Percentiles rank a stretch among this genome's conserved stretches.
Evolutionary conservation across 495 filamentous ascomycete genomes (phyloP).

Genomic region (Podospora conica): DNA sequence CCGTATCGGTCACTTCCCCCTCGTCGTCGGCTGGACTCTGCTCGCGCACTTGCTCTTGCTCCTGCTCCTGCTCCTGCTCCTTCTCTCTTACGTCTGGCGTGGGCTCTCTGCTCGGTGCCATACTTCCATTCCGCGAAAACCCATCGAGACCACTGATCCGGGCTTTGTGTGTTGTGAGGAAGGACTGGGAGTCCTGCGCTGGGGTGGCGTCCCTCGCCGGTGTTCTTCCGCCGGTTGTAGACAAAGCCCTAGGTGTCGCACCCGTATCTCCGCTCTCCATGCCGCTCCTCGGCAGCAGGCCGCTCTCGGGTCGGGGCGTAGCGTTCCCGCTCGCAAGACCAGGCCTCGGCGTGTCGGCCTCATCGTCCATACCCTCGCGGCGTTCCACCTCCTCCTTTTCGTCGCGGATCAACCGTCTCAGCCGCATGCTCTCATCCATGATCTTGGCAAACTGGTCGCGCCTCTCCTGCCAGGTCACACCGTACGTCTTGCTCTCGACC

Average conservation of each 20-base stretch:
- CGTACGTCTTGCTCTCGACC: slow-evolving; percentile 75
- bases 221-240: slow-evolving; percentile 53
- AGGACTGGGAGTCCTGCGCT: slow-evolving; percentile 21
- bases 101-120: slow-evolving; percentile 30
- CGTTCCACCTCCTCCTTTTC: slow-evolving; percentile 84
- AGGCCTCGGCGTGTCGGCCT: slow-evolving; percentile 43
- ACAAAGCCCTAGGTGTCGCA: slow-evolving; percentile 44
- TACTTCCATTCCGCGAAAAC: slow-evolving; percentile 39
- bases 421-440: slow-evolving; percentile 81
- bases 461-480: slow-evolving; percentile 76
- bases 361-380: slow-evolving; percentile 76
- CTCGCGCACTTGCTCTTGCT: neutral
- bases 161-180: slow-evolving; percentile 34
- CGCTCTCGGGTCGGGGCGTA: slow-evolving; percentile 37
- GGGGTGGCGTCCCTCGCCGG: slow-evolving; percentile 53
- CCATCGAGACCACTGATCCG: slow-evolving; percentile 37
- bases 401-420: slow-evolving; percentile 80
- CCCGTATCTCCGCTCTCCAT: slow-evolving; percentile 34
- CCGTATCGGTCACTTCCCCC: slow-evolving; percentile 46
- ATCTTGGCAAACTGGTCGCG: slow-evolving; percentile 84
- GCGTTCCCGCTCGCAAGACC: slow-evolving; percentile 33
- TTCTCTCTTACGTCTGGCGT: slow-evolving; percentile 12
- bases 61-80: neutral
- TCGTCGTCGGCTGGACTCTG: slow-evolving; percentile 28
- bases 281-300: slow-evolving; percentile 29